These are phyloP conservation scores for Ceratobasidium sp. DNA, from an alignment of 1,284 basidiomycete species.

Conservation along the genomic window DNA sequence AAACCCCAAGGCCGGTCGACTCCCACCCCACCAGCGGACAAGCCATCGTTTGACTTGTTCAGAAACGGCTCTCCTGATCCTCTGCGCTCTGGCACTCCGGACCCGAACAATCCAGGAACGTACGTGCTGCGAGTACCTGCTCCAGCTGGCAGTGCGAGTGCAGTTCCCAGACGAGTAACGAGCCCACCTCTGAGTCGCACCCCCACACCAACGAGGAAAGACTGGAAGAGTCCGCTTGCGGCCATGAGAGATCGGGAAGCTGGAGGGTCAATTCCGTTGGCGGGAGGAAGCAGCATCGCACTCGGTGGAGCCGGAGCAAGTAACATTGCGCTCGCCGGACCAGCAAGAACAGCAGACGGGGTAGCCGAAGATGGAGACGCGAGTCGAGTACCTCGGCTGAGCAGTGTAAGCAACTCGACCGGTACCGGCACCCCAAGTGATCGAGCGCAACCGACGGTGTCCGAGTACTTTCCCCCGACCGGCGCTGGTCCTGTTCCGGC, in stretches of 20 bases:
- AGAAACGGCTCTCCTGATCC: conserved; percentile 4
- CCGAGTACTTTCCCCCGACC: conserved; percentile 22
- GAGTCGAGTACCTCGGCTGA: not conserved
- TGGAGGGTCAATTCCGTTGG: not conserved
- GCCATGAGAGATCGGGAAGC: not conserved
- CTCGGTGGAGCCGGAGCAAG: not conserved
- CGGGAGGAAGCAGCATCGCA: not conserved
- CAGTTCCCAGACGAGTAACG: conserved; percentile 21
- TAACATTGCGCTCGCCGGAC: not conserved
- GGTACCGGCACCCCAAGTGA: not conserved
- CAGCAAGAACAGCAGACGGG: not conserved
- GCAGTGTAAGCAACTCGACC: not conserved
- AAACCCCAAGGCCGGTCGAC: not conserved
- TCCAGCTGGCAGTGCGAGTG: conserved; percentile 15
- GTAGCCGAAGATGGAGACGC: conserved; percentile 1
- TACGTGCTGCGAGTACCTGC: conserved; percentile 28
- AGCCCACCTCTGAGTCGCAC: conserved; percentile 5
- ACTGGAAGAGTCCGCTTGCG: conserved; percentile 25
- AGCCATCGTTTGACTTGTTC: not conserved
- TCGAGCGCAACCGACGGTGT: not conserved
- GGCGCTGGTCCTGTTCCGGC: not conserved
- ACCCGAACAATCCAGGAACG: conserved; percentile 32
- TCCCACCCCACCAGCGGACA: not conserved
- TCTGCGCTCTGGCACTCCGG: conserved; percentile 20
- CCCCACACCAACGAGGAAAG: conserved; percentile 16